Base-by-base conservation (phyloP, 1,284 basidiomycete species). In the Rhodofomes roseus region DNA sequence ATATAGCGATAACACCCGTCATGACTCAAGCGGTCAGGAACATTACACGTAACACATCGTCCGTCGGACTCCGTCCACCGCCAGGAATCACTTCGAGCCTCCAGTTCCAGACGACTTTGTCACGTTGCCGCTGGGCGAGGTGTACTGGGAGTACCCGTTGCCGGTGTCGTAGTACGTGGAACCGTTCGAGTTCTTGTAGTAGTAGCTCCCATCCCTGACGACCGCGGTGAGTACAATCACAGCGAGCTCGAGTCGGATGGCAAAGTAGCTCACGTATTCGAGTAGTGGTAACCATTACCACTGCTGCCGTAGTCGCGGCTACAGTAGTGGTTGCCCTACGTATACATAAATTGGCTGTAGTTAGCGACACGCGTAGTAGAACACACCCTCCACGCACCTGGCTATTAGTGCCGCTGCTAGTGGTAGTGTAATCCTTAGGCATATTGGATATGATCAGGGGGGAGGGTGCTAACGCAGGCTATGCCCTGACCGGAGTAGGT, bases 261-360 rank as follows among this genome's bases (percentile, higher is more conserved):
- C 37, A 1, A 18, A 27, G n/a, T 6, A 20, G 4, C 18, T 20
- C 57, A 71, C 69, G 58, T 41, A 66, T 71, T 72, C 43, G 65
- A 68, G 62, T 71, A 71, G 56, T 71, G 71, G 56, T 70, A 71
- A 11, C 66, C 67, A 34, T 56, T 62, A 40, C 59, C 68, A 18
- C 64, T 64, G 29, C 61, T 62, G 25, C 62, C 63, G 23, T 61
- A 61, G 36, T 63, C 61, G 39, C 68, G 67, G 57, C 62, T 60
- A 63, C 65, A 67, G 57, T 64, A 70, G 54, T 67, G 65, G 61
- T 72, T 72, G 4, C 70, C 69, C 71, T 71, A 34, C 39, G 23
- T 46, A 8, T 2, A 2, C 34, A 29, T 27, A 12, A 11, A 12
- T 22, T 18, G 12, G 9, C n/a, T 20, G 25, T 9, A 27, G 9